These are phyloP conservation scores for Leccinum subatratum DNA, from an alignment of 1,284 basidiomycete species.

Conservation along the genomic window DNA sequence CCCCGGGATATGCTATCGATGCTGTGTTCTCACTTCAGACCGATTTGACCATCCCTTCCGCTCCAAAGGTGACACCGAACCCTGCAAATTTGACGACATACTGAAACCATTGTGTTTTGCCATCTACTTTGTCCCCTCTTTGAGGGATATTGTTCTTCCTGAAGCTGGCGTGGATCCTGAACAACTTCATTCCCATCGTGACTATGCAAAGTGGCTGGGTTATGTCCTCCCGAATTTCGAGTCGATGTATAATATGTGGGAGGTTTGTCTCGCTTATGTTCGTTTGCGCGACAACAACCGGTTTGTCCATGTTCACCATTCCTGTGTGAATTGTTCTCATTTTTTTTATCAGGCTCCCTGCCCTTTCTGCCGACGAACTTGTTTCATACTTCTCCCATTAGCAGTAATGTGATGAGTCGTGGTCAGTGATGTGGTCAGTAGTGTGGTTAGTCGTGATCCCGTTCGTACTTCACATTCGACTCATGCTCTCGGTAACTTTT, in stretches of 20 bases:
- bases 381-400: neutral
- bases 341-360: neutral
- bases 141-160: neutral
- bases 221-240: neutral
- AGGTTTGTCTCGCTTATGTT: neutral
- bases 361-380: neutral
- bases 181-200: neutral
- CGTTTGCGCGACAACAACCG: neutral
- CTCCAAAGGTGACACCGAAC: neutral
- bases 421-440: too few relatives aligned
- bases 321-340: neutral
- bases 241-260: neutral
- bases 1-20: neutral
- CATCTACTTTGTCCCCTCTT: neutral
- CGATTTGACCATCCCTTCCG: neutral
- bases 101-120: neutral
- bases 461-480: neutral
- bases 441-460: neutral
- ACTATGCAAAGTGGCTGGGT: neutral
- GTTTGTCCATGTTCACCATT: neutral
- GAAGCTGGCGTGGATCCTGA: neutral
- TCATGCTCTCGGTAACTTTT: neutral
- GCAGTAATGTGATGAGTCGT: too few relatives aligned
- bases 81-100: neutral
- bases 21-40: neutral